phyloP scores from a whole-genome alignment of 106 monocot genomes.

The Dioscorea dumetorum region DNA sequence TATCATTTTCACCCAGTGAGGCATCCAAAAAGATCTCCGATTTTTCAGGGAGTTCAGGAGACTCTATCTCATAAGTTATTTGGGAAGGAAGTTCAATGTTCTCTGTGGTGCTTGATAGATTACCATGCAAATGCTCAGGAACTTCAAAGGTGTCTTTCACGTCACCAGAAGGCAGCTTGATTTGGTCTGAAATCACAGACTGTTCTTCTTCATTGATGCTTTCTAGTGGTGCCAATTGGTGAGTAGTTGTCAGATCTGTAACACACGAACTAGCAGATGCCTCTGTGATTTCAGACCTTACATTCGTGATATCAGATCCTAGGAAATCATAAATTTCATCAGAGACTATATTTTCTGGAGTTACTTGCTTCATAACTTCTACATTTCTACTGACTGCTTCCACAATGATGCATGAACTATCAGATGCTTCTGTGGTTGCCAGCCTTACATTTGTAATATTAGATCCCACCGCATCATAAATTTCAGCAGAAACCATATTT shows the following conservation, averaged over 20 bases:
- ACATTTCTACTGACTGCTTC: not conserved
- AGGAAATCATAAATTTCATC: constrained; percentile 4
- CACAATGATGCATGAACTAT: not conserved
- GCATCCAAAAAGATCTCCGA: constrained; percentile 4
- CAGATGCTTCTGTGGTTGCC: not conserved
- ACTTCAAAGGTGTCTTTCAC: not conserved
- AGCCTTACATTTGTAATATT: not conserved
- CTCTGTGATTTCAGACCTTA: constrained; percentile 7
- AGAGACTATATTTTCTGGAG: constrained; percentile 18
- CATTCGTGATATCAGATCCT: constrained; percentile 4
- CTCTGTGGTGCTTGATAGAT: not conserved
- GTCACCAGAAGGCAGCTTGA: constrained; percentile 1
- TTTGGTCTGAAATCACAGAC: constrained; percentile 7
- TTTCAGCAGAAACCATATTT: not conserved
- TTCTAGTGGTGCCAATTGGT: constrained; percentile 5
- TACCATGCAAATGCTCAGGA: constrained; percentile 11
- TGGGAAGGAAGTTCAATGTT: constrained; percentile 6
- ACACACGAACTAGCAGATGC: constrained; percentile 16
- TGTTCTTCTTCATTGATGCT: constrained; percentile 13
- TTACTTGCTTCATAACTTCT: constrained; percentile 11
- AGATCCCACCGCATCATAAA: not conserved
- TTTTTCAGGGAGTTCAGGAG: not conserved
- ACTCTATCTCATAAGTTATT: not conserved
- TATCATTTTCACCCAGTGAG: constrained; percentile 3
- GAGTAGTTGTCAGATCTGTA: constrained; percentile 11